Conservation (phyloP, 192 early-diverging fungal genomes). For the Rhizoclosmatium sp. region DNA sequence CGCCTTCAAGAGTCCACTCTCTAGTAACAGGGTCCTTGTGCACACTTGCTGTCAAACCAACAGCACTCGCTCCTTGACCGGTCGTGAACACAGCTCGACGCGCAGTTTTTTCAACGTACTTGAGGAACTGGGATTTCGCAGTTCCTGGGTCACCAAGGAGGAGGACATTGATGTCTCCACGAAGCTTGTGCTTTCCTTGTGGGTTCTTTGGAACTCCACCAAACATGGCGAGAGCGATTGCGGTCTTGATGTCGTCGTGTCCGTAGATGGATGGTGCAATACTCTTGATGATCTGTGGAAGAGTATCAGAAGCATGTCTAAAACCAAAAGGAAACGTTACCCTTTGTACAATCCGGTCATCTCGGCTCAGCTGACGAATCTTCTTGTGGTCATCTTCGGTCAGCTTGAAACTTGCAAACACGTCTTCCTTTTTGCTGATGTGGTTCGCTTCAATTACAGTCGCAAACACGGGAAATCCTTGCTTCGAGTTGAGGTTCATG, state of each 20-base stretch:
- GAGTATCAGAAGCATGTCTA: not conserved
- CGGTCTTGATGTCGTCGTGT: slow-evolving; percentile 96
- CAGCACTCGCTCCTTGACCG: slow-evolving; percentile 74
- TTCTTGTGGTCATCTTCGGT: slow-evolving; percentile 90
- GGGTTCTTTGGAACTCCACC: slow-evolving; percentile 96
- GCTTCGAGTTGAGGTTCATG: slow-evolving; percentile 81
- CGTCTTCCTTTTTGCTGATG: slow-evolving; percentile 87
- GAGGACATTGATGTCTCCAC: slow-evolving; percentile 98
- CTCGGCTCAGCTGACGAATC: slow-evolving; percentile 77
- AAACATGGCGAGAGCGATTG: slow-evolving; percentile 92
- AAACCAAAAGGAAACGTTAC: slow-evolving; percentile 48
- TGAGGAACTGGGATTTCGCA: slow-evolving; percentile 87
- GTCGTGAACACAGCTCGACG: slow-evolving; percentile 83
- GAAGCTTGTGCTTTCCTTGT: slow-evolving; percentile 90
- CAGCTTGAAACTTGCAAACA: slow-evolving; percentile 84
- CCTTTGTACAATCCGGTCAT: slow-evolving; percentile 80
- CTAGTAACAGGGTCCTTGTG: slow-evolving; percentile 75
- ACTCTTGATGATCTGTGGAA: slow-evolving; percentile 80
- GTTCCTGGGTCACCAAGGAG: slow-evolving; percentile 89
- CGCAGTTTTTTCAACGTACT: slow-evolving; percentile 80
- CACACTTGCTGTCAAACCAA: slow-evolving; percentile 76
- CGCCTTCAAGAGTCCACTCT: slow-evolving; percentile 82
- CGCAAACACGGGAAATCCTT: slow-evolving; percentile 97
- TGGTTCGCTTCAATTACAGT: slow-evolving; percentile 98
- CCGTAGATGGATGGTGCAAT: slow-evolving; percentile 99